A percentile compares a stretch with the other conserved stretches of the same genome.
Conservation (phyloP, 2,329 filamentous ascomycete species). For the Metarhizium album region DNA sequence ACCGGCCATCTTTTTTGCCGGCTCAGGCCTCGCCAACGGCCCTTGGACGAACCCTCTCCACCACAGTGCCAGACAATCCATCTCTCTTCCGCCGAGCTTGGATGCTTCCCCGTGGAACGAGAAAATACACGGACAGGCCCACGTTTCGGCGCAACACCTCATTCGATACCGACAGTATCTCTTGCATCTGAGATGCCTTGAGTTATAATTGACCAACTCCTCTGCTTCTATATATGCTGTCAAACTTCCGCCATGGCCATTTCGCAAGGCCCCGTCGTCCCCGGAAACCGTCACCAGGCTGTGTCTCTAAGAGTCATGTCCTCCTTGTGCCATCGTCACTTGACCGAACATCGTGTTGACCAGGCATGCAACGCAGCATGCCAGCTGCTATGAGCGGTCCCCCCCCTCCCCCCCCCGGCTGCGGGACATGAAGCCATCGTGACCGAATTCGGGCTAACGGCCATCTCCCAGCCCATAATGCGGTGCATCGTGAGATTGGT, state of each 20-base stretch:
- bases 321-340: constrained; percentile 7
- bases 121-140: background rate
- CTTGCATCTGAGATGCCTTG: background rate
- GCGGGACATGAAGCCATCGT: constrained; percentile 11
- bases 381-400: constrained; percentile 5
- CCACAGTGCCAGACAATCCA: background rate
- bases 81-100: background rate
- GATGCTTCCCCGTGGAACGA: background rate
- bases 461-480: constrained; percentile 1
- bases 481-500: constrained; percentile 1
- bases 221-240: background rate
- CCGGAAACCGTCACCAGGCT: background rate
- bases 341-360: constrained; percentile 4
- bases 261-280: background rate
- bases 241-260: background rate
- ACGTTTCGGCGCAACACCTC: constrained; percentile 1
- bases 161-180: background rate
- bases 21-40: background rate
- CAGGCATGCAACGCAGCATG: constrained; percentile 10
- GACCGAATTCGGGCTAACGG: constrained; percentile 8
- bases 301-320: constrained; percentile 6
- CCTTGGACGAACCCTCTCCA: background rate
- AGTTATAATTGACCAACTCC: background rate
- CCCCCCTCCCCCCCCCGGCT: constrained; percentile 3
- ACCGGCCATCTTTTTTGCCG: constrained; percentile 4